phyloP scores from a whole-genome alignment of 352 stramenopile genomes.

The Pythium plurisporium region DNA sequence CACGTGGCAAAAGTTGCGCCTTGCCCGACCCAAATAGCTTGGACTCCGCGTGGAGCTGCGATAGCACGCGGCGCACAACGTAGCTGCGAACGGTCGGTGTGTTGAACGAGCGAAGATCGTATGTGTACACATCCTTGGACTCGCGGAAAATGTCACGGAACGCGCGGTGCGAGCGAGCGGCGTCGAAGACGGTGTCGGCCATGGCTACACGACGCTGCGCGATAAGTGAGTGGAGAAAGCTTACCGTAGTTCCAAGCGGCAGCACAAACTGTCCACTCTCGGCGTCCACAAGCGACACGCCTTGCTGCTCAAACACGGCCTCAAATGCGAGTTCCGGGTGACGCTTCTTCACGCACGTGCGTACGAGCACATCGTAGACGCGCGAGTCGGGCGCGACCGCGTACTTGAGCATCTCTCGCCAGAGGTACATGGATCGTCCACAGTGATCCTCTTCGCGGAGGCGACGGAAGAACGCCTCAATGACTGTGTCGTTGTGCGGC shows the following conservation, averaged over 20 bases:
- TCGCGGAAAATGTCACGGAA: constrained; percentile 58
- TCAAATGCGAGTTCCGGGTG: constrained; percentile 77
- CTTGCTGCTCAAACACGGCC: constrained; percentile 55
- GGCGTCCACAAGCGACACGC: constrained; percentile 41
- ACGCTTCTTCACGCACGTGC: constrained; percentile 80
- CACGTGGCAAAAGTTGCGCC: constrained; percentile 33
- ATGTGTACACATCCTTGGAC: constrained; percentile 38
- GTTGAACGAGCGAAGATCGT: constrained; percentile 60
- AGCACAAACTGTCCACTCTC: constrained; percentile 60
- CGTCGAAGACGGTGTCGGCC: constrained; percentile 59
- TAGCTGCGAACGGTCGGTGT: constrained; percentile 59
- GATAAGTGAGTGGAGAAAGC: constrained; percentile 69
- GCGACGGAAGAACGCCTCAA: constrained; percentile 78
- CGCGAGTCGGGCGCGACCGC: constrained; percentile 58
- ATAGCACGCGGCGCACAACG: constrained; percentile 53
- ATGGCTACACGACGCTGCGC: constrained; percentile 58
- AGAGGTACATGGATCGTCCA: constrained; percentile 80
- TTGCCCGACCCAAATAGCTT: constrained; percentile 31
- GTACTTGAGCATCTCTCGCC: constrained; percentile 79
- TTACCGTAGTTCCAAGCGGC: constrained; percentile 46
- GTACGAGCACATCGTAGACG: constrained; percentile 77
- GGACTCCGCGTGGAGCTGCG: constrained; percentile 36
- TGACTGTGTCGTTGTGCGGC: constrained; percentile 53
- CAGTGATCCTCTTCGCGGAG: constrained; percentile 84
- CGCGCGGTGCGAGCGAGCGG: constrained; percentile 38